Conservation (phyloP, 768 basidiomycete species). For the Rhizopogon sp. region DNA sequence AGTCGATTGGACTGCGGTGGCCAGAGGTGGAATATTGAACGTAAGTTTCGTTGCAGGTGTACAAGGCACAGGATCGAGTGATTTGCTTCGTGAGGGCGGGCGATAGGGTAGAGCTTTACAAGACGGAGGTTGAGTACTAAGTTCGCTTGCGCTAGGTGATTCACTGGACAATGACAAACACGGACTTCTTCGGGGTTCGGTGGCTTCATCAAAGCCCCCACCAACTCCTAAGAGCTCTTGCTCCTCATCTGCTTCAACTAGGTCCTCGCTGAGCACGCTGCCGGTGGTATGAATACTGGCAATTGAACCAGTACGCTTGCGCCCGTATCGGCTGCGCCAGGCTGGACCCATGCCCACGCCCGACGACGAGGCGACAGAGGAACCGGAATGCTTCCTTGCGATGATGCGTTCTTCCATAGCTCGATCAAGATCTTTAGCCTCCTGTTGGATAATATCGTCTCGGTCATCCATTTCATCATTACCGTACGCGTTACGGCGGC, state of each 20-base stretch:
- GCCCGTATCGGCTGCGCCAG: slow-evolving; percentile 62
- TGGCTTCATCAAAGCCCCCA: slow-evolving; percentile 49
- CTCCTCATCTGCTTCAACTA: slow-evolving; percentile 82
- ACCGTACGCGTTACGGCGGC: slow-evolving; percentile 50
- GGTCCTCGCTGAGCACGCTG: slow-evolving; percentile 73
- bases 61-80: slow-evolving; percentile 36
- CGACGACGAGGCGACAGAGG: slow-evolving; percentile 49
- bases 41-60: slow-evolving; percentile 56
- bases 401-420: slow-evolving; percentile 83
- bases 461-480: slow-evolving; percentile 41
- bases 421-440: slow-evolving; percentile 79
- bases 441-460: slow-evolving; percentile 59
- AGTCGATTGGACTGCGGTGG: slow-evolving; percentile 47
- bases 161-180: slow-evolving; percentile 26
- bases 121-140: slow-evolving; percentile 15
- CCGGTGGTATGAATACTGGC: slow-evolving; percentile 65
- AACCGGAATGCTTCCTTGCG: slow-evolving; percentile 66
- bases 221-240: slow-evolving; percentile 64
- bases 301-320: slow-evolving; percentile 70
- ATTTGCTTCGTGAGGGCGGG: slow-evolving; percentile 5
- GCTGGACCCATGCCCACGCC: slow-evolving; percentile 64
- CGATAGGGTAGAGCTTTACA: slow-evolving; percentile 2
- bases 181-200: slow-evolving; percentile 29
- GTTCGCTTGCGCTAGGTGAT: slow-evolving; percentile 30
- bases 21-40: slow-evolving; percentile 44